Conservation (phyloP, 352 stramenopile species). For the Phytophthora pinifolia region DNA sequence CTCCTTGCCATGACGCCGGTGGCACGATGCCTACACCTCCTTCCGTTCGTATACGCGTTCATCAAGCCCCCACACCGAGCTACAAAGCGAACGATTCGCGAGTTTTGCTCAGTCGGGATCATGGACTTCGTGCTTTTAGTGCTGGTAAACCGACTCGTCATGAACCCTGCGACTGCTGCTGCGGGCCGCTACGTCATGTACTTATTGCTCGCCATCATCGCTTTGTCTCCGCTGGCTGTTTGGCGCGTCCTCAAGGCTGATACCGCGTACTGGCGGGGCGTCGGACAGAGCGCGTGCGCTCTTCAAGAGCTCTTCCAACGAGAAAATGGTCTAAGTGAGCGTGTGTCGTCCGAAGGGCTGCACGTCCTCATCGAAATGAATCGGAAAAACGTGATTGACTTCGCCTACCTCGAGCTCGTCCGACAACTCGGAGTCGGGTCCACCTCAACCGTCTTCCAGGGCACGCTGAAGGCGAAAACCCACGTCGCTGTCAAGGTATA, state of each 20-base stretch:
- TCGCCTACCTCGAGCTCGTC: constrained; percentile 45
- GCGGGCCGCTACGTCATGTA: constrained; percentile 18
- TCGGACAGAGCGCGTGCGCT: constrained; percentile 32
- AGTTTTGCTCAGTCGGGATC: constrained; percentile 27
- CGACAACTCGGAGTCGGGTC: constrained; percentile 32
- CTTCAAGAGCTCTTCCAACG: constrained; percentile 35
- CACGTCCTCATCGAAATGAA: constrained; percentile 61
- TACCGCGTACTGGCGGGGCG: constrained; percentile 48
- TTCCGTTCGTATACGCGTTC: constrained; percentile 36
- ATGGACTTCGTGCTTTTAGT: constrained; percentile 21
- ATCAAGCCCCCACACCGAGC: constrained; percentile 35
- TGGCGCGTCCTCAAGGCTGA: constrained; percentile 50
- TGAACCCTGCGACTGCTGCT: constrained; percentile 20
- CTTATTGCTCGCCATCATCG: constrained; percentile 16
- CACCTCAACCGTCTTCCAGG: constrained; percentile 35
- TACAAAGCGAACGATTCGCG: constrained; percentile 31
- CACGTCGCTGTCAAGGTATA: constrained; percentile 53
- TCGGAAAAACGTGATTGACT: constrained; percentile 54
- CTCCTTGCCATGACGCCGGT: constrained; percentile 18
- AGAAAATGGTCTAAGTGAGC: constrained; percentile 31
- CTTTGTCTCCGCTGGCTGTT: constrained; percentile 38
- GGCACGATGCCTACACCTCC: constrained; percentile 17
- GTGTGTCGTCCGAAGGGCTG: constrained; percentile 37
- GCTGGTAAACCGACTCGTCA: constrained; percentile 20
- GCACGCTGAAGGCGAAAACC: constrained; percentile 35